These are phyloP conservation scores for Theileria luwenshuni DNA, from an alignment of 169 alveolate genomes.

Conservation along the genomic window DNA sequence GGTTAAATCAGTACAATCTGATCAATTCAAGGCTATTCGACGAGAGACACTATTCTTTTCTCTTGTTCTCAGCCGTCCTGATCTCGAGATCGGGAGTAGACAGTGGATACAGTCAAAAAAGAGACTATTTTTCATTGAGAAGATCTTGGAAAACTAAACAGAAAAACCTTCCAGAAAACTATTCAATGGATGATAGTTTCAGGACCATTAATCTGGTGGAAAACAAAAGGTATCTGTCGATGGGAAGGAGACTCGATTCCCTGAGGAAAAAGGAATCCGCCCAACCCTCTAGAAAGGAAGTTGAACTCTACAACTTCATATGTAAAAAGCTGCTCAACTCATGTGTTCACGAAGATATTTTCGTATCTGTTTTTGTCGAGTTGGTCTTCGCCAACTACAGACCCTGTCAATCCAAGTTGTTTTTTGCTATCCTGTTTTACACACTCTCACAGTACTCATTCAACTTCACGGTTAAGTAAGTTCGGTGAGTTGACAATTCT, in stretches of 20 bases:
- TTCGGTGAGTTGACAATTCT: background rate
- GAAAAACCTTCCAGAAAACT: too few relatives aligned
- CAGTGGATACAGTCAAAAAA: too few relatives aligned
- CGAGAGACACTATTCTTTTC: constrained; percentile 23
- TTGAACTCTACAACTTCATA: background rate
- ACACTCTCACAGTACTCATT: constrained; percentile 33
- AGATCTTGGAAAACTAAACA: too few relatives aligned
- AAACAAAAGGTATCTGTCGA: too few relatives aligned
- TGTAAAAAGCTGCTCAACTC: constrained; percentile 27
- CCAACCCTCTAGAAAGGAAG: background rate
- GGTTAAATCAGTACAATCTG: constrained; percentile 45
- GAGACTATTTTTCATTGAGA: too few relatives aligned
- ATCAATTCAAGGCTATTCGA: constrained; percentile 28
- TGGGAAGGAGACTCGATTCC: background rate
- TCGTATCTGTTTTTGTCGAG: constrained; percentile 57
- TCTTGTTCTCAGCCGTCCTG: constrained; percentile 18
- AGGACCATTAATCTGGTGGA: too few relatives aligned
- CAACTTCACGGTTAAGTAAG: constrained; percentile 48
- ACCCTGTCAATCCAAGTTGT: constrained; percentile 27
- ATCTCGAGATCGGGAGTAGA: background rate
- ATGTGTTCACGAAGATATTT: constrained; percentile 37
- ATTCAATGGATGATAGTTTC: too few relatives aligned
- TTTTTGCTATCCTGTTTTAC: constrained; percentile 25
- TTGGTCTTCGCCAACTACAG: constrained; percentile 48
- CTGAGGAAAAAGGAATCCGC: background rate